phyloP scores from a whole-genome alignment of 768 basidiomycete species.

The Tubosaeta sp. region DNA sequence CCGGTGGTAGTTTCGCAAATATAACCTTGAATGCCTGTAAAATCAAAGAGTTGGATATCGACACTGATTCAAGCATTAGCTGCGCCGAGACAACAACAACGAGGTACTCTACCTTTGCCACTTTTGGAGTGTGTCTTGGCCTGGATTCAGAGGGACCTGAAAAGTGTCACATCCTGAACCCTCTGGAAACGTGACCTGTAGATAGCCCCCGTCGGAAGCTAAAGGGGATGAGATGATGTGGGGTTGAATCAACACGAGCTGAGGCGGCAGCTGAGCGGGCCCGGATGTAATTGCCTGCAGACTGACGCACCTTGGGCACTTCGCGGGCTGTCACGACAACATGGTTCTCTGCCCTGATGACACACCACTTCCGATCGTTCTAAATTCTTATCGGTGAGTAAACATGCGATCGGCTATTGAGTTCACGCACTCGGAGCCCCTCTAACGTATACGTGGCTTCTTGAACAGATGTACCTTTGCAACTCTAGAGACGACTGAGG shows the following conservation, averaged over 20 bases:
- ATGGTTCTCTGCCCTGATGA: slow-evolving; percentile 53
- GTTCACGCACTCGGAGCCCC: slow-evolving; percentile 56
- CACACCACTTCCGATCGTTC: slow-evolving; percentile 71
- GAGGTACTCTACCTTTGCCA: slow-evolving; percentile 54
- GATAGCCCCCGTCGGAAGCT: slow-evolving; percentile 42
- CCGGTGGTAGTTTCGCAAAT: slow-evolving; percentile 46
- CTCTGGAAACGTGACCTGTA: slow-evolving; percentile 57
- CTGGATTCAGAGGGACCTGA: slow-evolving; percentile 54
- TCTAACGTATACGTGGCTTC: slow-evolving; percentile 52
- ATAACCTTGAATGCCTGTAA: slow-evolving; percentile 57
- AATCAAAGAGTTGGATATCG: slow-evolving; percentile 40
- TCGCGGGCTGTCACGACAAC: slow-evolving; percentile 66
- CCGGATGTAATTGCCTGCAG: background rate
- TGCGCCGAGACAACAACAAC: background rate
- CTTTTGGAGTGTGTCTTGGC: slow-evolving; percentile 38
- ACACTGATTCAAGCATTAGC: slow-evolving; percentile 36
- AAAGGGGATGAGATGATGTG: slow-evolving; percentile 43
- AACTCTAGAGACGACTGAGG: slow-evolving; percentile 48
- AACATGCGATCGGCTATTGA: background rate
- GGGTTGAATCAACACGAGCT: slow-evolving; percentile 71
- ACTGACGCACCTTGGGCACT: slow-evolving; percentile 45
- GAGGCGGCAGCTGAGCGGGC: background rate
- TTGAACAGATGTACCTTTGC: slow-evolving; percentile 60
- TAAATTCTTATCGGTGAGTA: slow-evolving; percentile 25
- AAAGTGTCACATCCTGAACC: slow-evolving; percentile 56